These are phyloP conservation scores for Lachnellula suecica DNA, from an alignment of 2,329 filamentous ascomycete species.

Conservation along the genomic window DNA sequence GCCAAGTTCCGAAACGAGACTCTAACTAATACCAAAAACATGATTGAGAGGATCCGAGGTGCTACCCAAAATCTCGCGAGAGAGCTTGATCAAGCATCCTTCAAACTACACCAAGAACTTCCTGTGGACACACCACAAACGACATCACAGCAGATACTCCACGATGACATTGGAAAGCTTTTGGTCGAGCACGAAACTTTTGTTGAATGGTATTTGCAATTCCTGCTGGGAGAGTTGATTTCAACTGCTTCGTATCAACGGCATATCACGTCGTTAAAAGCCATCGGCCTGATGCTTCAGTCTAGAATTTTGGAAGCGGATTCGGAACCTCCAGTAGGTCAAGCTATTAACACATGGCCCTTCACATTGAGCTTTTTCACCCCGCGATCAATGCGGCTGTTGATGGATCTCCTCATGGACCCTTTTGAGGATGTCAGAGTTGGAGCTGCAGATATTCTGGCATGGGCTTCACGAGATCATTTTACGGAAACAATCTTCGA, in stretches of 20 bases:
- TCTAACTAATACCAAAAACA: constrained; percentile 69
- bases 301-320: constrained; percentile 32
- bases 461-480: constrained; percentile 43
- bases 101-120: constrained; percentile 4
- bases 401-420: constrained; percentile 81
- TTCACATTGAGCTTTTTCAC: constrained; percentile 38
- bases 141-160: constrained; percentile 22
- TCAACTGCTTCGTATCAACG: constrained; percentile 87
- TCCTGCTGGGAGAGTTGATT: constrained; percentile 71
- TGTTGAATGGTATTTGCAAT: constrained; percentile 70
- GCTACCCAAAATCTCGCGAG: constrained; percentile 57
- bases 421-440: constrained; percentile 90
- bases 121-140: background rate
- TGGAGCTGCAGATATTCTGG: constrained; percentile 50
- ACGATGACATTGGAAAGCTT: constrained; percentile 11
- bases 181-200: constrained; percentile 58
- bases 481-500: constrained; percentile 6
- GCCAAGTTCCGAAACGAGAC: constrained; percentile 84
- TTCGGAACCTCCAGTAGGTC: background rate
- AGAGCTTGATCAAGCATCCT: constrained; percentile 26
- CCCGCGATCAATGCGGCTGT: constrained; percentile 54
- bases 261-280: constrained; percentile 78
- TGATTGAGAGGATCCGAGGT: constrained; percentile 74
- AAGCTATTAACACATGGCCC: constrained; percentile 26
- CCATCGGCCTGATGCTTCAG: constrained; percentile 62